Evolutionary conservation across 352 stramenopile genomes (phyloP), one percentile per base, ranked within the genome.

Genomic region (Thalassiosira allenii): DNA sequence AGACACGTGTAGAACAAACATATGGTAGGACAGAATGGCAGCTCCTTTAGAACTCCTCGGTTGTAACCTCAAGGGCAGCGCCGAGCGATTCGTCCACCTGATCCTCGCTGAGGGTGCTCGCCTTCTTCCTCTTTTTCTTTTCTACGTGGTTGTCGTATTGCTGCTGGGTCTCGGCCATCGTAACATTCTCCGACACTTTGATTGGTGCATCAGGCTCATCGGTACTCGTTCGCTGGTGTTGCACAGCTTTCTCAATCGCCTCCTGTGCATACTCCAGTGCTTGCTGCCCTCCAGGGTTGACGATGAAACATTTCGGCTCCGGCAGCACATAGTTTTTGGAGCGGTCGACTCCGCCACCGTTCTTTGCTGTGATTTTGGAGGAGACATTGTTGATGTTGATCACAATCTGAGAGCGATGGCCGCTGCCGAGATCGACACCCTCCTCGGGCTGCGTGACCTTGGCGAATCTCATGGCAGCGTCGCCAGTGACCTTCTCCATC

Each of bases 371-470:
- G 17, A 17, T 20, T 40, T 17, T 14, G 1, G n/a, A 41, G 33
- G 3, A 22, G 23, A 71, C 62, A 47, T 57, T 71, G 34, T n/a
- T 29, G 8, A 71, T 22, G 54, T 34, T 71, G 20, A 71, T 34
- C 41, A 59, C 34, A 5, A 71, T 71, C 30, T 34, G 58, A 11
- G 40, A 25, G 2, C 37, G 27, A 49, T 49, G 23, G 9, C 29
- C 44, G 6, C 11, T 43, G 3, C 47, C 63, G 40, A 72, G 29
- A 43, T 63, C 32, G 33, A 72, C 51, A 9, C 63, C 44, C 29
- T 52, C 27, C 23, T 12, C 17, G 12, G 63, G 63, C 33, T 59
- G 37, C 2, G 41, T 71, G 25, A 57, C 27, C 25, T 27, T 43
- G n/a, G 63, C 63, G 23, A 72, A 29, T 32, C 59, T 72, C 12